Conservation (phyloP, 2,329 filamentous ascomycete species). For the Paracamarosporium sp. region DNA sequence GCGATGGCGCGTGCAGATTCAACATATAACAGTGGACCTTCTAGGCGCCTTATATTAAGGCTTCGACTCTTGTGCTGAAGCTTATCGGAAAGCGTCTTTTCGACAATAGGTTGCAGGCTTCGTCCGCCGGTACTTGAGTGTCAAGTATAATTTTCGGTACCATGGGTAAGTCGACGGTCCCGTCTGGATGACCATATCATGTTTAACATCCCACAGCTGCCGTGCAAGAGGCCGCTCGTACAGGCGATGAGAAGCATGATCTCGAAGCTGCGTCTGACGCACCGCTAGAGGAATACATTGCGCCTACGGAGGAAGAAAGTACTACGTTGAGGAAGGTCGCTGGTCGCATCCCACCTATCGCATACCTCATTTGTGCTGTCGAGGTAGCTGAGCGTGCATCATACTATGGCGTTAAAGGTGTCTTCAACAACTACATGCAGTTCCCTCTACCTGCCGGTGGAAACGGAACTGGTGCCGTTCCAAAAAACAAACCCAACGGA, state of each 20-base stretch:
- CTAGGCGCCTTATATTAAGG: neutral
- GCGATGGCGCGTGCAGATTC: neutral
- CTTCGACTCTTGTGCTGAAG: neutral
- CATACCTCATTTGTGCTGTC: slow-evolving; percentile 65
- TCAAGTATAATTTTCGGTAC: too few species aligned
- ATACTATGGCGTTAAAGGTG: slow-evolving; percentile 63
- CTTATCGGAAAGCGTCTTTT: neutral
- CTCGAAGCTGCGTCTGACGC: neutral
- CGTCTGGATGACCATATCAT: neutral
- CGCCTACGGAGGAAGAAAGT: slow-evolving; percentile 57
- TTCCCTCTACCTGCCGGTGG: slow-evolving; percentile 60
- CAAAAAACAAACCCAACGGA: slow-evolving; percentile 37
- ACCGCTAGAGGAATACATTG: slow-evolving; percentile 5
- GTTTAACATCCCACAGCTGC: neutral
- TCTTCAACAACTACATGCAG: slow-evolving; percentile 69
- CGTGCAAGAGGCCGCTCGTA: neutral
- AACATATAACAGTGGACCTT: neutral
- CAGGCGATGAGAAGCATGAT: neutral
- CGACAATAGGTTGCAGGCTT: neutral
- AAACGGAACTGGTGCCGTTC: slow-evolving; percentile 42
- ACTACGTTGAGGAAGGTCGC: slow-evolving; percentile 56
- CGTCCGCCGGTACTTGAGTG: neutral
- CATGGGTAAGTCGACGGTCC: neutral
- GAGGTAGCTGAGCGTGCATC: slow-evolving; percentile 68
- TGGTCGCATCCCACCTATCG: slow-evolving; percentile 58